Base-by-base conservation (phyloP, 2,329 filamentous ascomycete genomes). In the Diaporthe capsici region DNA sequence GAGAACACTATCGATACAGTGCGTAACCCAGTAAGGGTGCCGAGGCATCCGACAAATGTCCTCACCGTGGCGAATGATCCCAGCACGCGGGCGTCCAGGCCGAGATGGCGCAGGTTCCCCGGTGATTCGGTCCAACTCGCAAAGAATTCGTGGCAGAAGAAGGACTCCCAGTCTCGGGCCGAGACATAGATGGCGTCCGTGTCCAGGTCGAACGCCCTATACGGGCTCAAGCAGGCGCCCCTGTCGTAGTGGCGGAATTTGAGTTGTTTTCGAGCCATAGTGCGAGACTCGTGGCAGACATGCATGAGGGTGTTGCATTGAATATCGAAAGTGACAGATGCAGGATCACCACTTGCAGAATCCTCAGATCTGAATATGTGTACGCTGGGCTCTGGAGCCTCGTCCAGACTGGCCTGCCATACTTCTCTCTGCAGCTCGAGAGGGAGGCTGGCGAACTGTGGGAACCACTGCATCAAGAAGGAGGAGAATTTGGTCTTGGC, bases 361-460 rank as follows among this genome's bases (percentile, higher is more conserved):
- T 68, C 47, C 34, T 68, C 47, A 13, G 15, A 20, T 25, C 47
- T 39, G 47, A 53, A 53, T 34, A 68, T 37, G 31, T 68, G 47
- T 6, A 68, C 65, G 47, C 47, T 25, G 7, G 65, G 65, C 31
- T 42, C 65, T 12, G 47, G 7, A 13, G 34, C 8, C 65, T 53
- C 65, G 31, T 68, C 4, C 13, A 53, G 47, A 8, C 22, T 37
- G 47, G 65, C 65, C 15, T 68, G 47, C 65, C 65, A 68, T 25
- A 68, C 47, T 13, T 53, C 65, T 22, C 65, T 17, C 34, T 68
- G 65, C 31, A 68, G 47, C 65, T 68, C 65, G 31, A 68, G 65
- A 22, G 65, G 65, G 22, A 68, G 65, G 15, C 47, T 42, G 15
- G 65, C 65, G n/a, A 68, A 55, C 34, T 68, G 65, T 12, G 65